Evolutionary conservation across 768 basidiomycete species (phyloP).

Genomic region (Lactarius pseudohatsudake): DNA sequence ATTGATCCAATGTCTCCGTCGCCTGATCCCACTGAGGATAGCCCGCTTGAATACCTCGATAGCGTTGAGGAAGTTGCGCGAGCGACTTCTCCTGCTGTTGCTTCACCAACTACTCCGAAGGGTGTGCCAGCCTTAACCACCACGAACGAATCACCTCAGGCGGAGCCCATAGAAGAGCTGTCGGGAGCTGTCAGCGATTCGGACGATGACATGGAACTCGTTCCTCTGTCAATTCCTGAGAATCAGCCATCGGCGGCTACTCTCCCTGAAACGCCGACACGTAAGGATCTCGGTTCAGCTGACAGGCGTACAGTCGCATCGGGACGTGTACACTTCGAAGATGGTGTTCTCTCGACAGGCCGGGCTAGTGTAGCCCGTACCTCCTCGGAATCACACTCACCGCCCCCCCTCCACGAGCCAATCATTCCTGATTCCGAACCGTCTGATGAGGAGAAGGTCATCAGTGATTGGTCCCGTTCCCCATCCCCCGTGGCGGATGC

Average conservation of each 20-base stretch:
- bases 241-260: not conserved
- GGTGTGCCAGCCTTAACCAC: not conserved
- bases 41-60: constrained; percentile 22
- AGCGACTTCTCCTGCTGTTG: not conserved
- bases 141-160: not conserved
- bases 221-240: constrained; percentile 12
- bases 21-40: constrained; percentile 13
- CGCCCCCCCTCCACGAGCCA: not conserved
- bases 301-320: constrained; percentile 6
- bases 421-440: constrained; percentile 2
- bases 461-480: constrained; percentile 41
- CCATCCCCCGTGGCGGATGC: constrained; percentile 37
- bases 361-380: not conserved
- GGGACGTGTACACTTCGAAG: constrained; percentile 18
- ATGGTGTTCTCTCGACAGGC: not conserved
- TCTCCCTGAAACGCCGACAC: not conserved
- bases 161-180: not conserved
- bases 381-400: not conserved
- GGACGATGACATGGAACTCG: constrained; percentile 28
- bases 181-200: constrained; percentile 15
- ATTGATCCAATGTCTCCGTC: constrained; percentile 12
- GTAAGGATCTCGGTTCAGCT: constrained; percentile 1
- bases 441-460: constrained; percentile 31
- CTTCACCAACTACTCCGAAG: constrained; percentile 10
- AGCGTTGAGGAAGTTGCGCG: constrained; percentile 6